Evolutionary conservation across 768 basidiomycete genomes (phyloP), one percentile per base, ranked within the genome.

Genomic region (Omphalotus guepiniiformis): DNA sequence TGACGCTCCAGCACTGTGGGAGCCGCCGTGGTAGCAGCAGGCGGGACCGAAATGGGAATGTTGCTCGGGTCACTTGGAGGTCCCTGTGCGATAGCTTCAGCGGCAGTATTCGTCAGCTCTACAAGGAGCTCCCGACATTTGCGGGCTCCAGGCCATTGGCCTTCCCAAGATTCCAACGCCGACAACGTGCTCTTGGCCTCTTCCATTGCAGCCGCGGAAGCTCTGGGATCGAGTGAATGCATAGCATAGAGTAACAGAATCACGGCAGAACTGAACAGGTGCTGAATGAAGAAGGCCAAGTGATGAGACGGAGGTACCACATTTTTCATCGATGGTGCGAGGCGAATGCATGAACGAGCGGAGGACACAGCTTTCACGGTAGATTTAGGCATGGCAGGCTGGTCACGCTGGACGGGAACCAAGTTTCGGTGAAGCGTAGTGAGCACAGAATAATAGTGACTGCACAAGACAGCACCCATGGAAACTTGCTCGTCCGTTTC

Each of bases 401-500:
- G 80, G 53, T 88, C 90, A 26, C 76, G 80, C 60, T 78, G 83
- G 41, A 90, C 82, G 8, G 90, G 91, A 6, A 93, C 71, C 55
- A 92, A 83, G 63, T 92, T 92, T 39, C 91, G 88, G 59, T 93
- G 91, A 39, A 93, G 79, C 4, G 90, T 90, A 3, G 88, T 90
- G 56, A 91, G 69, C 35, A 93, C 76, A 13, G 88, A 91, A 64
- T 93, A 93, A 59, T 92, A 93, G 60, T 92, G 88, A 56, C 88
- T 88, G 74, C 83, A 90, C 9, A 93, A 75, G 29, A 90, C 85
- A 35, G 87, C 84, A 9, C 85, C 86, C 83, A 92, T 88, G 1
- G 86, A 84, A 21, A 86, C 85, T 63, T 92, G 87, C 59, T 88
- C 82, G 49, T 88, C 83, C 21, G 80, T 88, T 51, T 78, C 70